These are phyloP conservation scores for Phytophthora kernoviae DNA, from an alignment of 352 stramenopile genomes.

Conservation along the genomic window DNA sequence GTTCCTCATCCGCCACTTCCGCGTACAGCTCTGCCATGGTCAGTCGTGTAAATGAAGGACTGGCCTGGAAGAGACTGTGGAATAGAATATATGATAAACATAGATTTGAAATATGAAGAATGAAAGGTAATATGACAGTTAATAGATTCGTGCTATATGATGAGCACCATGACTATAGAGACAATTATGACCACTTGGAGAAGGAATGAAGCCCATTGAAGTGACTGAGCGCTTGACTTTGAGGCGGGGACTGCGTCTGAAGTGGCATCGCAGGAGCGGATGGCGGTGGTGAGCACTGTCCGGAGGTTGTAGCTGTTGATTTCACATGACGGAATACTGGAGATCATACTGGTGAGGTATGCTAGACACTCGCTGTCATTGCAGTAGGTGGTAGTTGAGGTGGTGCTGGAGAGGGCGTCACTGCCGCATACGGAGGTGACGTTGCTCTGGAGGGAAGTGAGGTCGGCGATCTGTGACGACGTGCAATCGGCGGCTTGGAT, in stretches of 20 bases:
- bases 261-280: constrained; percentile 27
- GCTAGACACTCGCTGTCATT: constrained; percentile 25
- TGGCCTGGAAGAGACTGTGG: too few relatives aligned
- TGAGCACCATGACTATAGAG: too few relatives aligned
- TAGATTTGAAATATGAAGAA: not conserved
- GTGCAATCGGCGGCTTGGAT: constrained; percentile 27
- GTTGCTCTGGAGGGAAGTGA: constrained; percentile 30
- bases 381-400: constrained; percentile 20
- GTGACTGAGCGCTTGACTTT: constrained; percentile 17
- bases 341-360: constrained; percentile 23
- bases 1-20: constrained; percentile 69
- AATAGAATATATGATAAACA: not conserved
- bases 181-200: constrained; percentile 13
- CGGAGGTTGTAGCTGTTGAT: constrained; percentile 38
- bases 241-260: constrained; percentile 33
- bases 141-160: constrained; percentile 1
- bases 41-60: not conserved
- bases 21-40: constrained; percentile 68
- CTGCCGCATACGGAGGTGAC: constrained; percentile 34
- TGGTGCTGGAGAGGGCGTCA: constrained; percentile 22
- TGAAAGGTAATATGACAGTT: not conserved
- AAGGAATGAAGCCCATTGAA: not conserved
- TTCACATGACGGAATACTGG: constrained; percentile 34
- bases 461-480: constrained; percentile 21
- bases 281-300: constrained; percentile 27